Percentiles rank a stretch among this genome's conserved stretches.
Conservation (phyloP, 352 stramenopile species). For the Phytophthora colocasiae region DNA sequence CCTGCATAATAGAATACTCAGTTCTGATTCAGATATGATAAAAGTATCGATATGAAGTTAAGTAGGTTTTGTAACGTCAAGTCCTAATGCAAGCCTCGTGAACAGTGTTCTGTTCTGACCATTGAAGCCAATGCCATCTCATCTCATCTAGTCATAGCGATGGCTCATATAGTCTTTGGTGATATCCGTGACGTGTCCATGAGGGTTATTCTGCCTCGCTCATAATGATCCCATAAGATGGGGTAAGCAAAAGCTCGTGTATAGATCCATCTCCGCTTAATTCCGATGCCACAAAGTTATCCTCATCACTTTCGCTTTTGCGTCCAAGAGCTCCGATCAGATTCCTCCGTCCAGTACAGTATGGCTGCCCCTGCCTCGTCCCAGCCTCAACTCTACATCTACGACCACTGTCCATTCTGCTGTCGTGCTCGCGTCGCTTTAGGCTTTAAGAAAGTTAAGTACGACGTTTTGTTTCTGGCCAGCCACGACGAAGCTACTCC, state of each 20-base stretch:
- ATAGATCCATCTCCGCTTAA: background rate
- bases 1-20: no score
- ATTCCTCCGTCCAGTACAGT: background rate
- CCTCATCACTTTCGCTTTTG: slow-evolving; percentile 2
- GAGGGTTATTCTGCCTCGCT: background rate
- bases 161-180: background rate
- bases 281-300: slow-evolving; percentile 4
- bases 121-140: no score
- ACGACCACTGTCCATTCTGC: slow-evolving; percentile 68
- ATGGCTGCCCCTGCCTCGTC: slow-evolving; percentile 6
- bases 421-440: slow-evolving; percentile 60
- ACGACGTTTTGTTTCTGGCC: slow-evolving; percentile 51
- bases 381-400: slow-evolving; percentile 58
- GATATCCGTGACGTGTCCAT: background rate
- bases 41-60: background rate
- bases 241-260: background rate
- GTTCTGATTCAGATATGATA: no score
- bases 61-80: background rate
- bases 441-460: slow-evolving; percentile 51
- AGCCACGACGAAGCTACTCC: slow-evolving; percentile 64
- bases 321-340: slow-evolving; percentile 7
- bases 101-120: no score
- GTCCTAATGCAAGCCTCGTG: background rate
- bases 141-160: background rate
- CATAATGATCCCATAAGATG: background rate